Conservation (phyloP, 164 flowering plant species). For the Aristolochia contorta region DNA sequence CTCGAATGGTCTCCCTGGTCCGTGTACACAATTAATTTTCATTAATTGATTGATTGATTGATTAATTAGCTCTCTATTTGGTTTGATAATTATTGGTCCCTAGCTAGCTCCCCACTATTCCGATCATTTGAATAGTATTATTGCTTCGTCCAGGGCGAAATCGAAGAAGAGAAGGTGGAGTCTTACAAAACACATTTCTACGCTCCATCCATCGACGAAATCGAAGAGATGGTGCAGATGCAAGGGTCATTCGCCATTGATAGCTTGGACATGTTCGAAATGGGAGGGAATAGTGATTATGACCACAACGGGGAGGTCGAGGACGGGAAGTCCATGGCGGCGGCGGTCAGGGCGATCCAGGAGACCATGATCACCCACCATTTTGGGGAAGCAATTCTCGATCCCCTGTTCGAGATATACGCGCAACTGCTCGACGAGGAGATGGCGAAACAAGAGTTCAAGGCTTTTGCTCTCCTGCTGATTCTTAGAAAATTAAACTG, state of each 20-base stretch:
- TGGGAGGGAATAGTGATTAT: conserved; percentile 18
- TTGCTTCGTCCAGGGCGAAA: conserved; percentile 37
- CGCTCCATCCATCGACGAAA: conserved; percentile 61
- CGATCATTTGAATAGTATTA: not conserved
- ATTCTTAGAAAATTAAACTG: conserved; percentile 29
- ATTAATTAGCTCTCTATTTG: no score
- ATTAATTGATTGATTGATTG: no score
- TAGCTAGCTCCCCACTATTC: no score
- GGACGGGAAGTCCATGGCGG: conserved; percentile 47
- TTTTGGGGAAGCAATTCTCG: conserved; percentile 56
- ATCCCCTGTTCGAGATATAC: conserved; percentile 51
- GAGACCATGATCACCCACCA: conserved; percentile 60
- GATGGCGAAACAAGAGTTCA: conserved; percentile 43
- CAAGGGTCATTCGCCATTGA: conserved; percentile 57
- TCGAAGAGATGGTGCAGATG: conserved; percentile 38
- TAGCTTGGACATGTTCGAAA: conserved; percentile 39
- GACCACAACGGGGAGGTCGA: conserved; percentile 9
- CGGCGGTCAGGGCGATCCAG: conserved; percentile 65
- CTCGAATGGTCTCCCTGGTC: conserved; percentile 46
- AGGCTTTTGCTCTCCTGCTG: conserved; percentile 32
- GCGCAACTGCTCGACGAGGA: conserved; percentile 55
- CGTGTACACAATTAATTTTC: no score
- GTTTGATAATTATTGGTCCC: no score
- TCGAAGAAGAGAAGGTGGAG: conserved; percentile 51
- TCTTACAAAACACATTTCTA: conserved; percentile 65